Evolutionary conservation across 2,329 filamentous ascomycete genomes (phyloP).

Genomic region (Rachicladosporium sp.): DNA sequence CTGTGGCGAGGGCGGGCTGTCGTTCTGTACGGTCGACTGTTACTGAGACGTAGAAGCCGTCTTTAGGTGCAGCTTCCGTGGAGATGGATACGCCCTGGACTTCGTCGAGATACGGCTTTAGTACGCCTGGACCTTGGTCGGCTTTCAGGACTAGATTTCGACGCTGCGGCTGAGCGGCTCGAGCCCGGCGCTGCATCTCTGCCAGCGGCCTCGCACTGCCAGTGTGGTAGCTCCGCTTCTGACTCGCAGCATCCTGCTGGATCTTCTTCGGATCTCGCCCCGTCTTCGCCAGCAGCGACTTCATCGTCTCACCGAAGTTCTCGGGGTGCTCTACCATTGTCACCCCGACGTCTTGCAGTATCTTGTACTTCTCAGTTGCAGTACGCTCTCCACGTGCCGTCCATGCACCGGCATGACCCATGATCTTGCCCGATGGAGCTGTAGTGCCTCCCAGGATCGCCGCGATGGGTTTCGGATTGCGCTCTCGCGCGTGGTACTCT

Average conservation of each 20-base stretch:
- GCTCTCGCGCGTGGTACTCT: slow-evolving; percentile 46
- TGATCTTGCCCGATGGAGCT: slow-evolving; percentile 51
- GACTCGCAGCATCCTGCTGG: slow-evolving; percentile 26
- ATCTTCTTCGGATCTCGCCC: slow-evolving; percentile 30
- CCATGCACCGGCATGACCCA: slow-evolving; percentile 73
- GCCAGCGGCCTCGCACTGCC: slow-evolving; percentile 10
- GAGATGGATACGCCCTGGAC: slow-evolving; percentile 15
- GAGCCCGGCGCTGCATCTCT: slow-evolving; percentile 4
- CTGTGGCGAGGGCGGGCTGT: slow-evolving; percentile 52
- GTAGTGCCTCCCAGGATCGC: slow-evolving; percentile 56
- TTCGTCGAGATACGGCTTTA: slow-evolving; percentile 18
- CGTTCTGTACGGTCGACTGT: slow-evolving; percentile 51
- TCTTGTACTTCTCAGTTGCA: slow-evolving; percentile 51
- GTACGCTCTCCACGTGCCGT: slow-evolving; percentile 52
- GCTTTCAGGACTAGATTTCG: slow-evolving; percentile 16
- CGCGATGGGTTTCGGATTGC: slow-evolving; percentile 61
- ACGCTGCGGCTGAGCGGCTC: slow-evolving; percentile 10
- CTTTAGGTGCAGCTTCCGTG: slow-evolving; percentile 14
- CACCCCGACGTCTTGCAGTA: slow-evolving; percentile 53
- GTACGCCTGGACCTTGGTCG: slow-evolving; percentile 13
- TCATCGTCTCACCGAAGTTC: slow-evolving; percentile 59
- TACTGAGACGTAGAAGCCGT: slow-evolving; percentile 43
- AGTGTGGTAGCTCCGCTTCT: slow-evolving; percentile 39
- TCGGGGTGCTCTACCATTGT: slow-evolving; percentile 65
- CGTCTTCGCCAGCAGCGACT: slow-evolving; percentile 40